Base-by-base conservation (phyloP, 2,329 filamentous ascomycete species). In the Pseudocercospora musae region DNA sequence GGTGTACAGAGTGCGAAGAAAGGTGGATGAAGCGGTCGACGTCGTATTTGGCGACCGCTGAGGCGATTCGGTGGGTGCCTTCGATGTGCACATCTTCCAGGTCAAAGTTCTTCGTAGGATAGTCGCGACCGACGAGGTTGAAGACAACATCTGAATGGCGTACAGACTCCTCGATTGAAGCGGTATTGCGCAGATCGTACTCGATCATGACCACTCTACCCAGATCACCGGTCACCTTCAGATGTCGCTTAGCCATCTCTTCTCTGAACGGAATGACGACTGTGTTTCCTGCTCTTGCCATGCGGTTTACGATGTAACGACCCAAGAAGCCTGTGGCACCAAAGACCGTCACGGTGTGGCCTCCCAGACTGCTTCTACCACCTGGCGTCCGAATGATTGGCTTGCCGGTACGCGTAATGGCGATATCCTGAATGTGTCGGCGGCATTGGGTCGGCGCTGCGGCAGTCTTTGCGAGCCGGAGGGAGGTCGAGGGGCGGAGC, bases 51-150 rank as follows among this genome's bases (percentile, higher is more conserved):
- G 94, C 95, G 58, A 92, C 92, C 58, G 95, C 92, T 75, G 96
- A 92, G 56, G 87, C 91, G 72, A 99, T 99, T 70, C 95, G 89
- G 80, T 96, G 90, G 18, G 90, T 89, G 66, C 94, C 92, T 77
- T 96, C 92, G 42, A 98, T 87, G 73, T 99, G 92, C 46, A 98
- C 92, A 76, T 98, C 94, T 71, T 91, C 89, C 64, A 96, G 84
- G 60, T 89, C 87, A 79, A 97, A 99, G 84, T 99, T 99, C 91
- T 99, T 99, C 71, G 95, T 99, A 68, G 94, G 91, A 77, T 98
- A 98, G 78, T 94, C 90, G 67, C 94, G 90, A 68, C 95, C 95
- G 73, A 97, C 85, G 71, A 99, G 83, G 80, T 99, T 99, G 84
- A 96, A 96, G 68, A 99, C 95, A 66, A 97, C 90, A 76, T 99